Percentiles rank a stretch among this genome's conserved stretches.
These are phyloP conservation scores for Phialocephala subalpina DNA, from an alignment of 2,329 filamentous ascomycete species.

Conservation along the genomic window DNA sequence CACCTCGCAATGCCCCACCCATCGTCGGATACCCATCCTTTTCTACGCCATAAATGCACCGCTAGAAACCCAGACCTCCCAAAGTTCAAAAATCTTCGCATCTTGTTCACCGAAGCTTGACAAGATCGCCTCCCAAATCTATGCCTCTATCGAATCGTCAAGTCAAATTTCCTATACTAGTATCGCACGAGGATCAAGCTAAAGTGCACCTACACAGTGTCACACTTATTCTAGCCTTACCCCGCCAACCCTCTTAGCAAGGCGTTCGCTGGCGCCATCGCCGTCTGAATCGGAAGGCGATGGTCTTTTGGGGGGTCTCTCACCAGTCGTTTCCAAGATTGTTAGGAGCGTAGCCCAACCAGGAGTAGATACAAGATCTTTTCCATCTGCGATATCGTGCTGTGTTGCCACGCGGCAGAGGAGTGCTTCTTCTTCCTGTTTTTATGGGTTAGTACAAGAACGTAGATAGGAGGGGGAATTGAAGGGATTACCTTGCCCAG, in stretches of 20 bases:
- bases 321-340: slow-evolving; percentile 96
- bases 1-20: slow-evolving; percentile 21
- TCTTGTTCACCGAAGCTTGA: background rate
- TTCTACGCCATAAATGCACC: slow-evolving; percentile 34
- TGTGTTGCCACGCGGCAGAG: slow-evolving; percentile 85
- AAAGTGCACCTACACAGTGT: slow-evolving; percentile 18
- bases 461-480: background rate
- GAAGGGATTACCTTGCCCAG: slow-evolving; percentile 76
- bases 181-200: slow-evolving; percentile 35
- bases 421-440: slow-evolving; percentile 88
- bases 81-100: slow-evolving; percentile 6
- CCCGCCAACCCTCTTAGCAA: slow-evolving; percentile 73
- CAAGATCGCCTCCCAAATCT: background rate
- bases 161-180: slow-evolving; percentile 27
- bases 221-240: slow-evolving; percentile 55
- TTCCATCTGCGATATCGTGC: slow-evolving; percentile 81
- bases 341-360: slow-evolving; percentile 95
- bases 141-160: slow-evolving; percentile 5
- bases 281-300: slow-evolving; percentile 42
- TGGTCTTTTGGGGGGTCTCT: slow-evolving; percentile 85
- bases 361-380: slow-evolving; percentile 83
- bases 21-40: background rate
- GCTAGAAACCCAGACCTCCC: slow-evolving; percentile 8
- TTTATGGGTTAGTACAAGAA: slow-evolving; percentile 22
- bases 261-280: slow-evolving; percentile 48